Conservation (phyloP, 768 basidiomycete genomes). For the Strobilomyces confusus region DNA sequence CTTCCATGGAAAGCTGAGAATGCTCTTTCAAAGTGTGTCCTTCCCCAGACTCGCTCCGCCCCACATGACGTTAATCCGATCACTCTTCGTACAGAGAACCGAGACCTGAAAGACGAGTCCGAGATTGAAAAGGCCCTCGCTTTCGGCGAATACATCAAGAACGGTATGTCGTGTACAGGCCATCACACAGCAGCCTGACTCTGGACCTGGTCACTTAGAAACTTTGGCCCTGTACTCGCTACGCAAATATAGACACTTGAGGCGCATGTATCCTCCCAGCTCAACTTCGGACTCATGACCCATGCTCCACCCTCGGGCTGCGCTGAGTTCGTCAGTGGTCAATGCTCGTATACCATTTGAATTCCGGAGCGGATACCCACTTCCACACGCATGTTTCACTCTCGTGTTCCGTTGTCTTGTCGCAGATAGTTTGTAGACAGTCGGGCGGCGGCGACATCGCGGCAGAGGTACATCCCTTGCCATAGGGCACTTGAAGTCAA, state of each 20-base stretch:
- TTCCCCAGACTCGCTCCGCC: not conserved
- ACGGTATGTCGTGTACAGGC: conserved; percentile 45
- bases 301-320: not conserved
- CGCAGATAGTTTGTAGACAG: too few species aligned
- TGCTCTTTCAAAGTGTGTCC: conserved; percentile 67
- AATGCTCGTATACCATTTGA: not conserved
- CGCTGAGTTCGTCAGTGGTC: not conserved
- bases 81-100: conserved; percentile 51
- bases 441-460: too few species aligned
- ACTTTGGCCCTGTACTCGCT: conserved; percentile 79
- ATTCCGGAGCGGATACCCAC: not conserved
- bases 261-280: conserved; percentile 58
- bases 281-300: conserved; percentile 9
- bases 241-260: conserved; percentile 79
- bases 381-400: too few species aligned
- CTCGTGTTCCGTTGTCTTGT: too few species aligned
- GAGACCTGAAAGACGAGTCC: conserved; percentile 54
- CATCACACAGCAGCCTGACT: not conserved
- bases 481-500: too few species aligned
- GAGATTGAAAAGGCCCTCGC: conserved; percentile 76
- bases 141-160: conserved; percentile 81
- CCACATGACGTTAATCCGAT: not conserved
- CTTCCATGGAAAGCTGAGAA: conserved; percentile 69
- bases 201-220: too few species aligned
- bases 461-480: too few species aligned